These are phyloP conservation scores for Cladophialophora psammophila DNA, from an alignment of 2,329 filamentous ascomycete species.

Conservation along the genomic window DNA sequence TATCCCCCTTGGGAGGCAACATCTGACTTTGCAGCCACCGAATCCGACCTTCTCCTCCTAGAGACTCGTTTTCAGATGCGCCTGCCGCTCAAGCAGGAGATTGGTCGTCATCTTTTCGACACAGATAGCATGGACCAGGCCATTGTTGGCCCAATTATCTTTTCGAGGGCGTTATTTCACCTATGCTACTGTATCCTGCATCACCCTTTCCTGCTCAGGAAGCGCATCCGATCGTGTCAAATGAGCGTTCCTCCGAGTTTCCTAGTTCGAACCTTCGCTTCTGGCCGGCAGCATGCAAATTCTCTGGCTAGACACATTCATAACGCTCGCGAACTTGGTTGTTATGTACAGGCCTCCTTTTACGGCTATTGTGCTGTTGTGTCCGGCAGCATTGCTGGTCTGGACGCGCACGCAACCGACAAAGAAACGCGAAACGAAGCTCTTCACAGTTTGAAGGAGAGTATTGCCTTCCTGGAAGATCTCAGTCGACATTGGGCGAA, in stretches of 20 bases:
- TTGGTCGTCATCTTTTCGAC: constrained; percentile 2
- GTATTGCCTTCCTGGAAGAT: constrained; percentile 16
- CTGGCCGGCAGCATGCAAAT: background rate
- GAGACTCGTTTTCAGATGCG: constrained; percentile 20
- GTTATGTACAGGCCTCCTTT: constrained; percentile 43
- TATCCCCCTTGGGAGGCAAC: constrained; percentile 14
- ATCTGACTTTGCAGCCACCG: constrained; percentile 29
- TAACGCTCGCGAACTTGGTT: constrained; percentile 39
- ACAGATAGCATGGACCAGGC: constrained; percentile 36
- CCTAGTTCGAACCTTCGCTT: constrained; percentile 12
- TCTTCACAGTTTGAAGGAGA: constrained; percentile 1
- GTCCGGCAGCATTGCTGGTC: constrained; percentile 19
- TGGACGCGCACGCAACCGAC: too few relatives aligned
- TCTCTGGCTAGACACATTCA: constrained; percentile 36
- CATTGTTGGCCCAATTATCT: constrained; percentile 43
- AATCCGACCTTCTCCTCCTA: constrained; percentile 23
- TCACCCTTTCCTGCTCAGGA: constrained; percentile 47
- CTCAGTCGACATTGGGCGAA: constrained; percentile 20
- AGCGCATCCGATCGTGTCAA: constrained; percentile 41
- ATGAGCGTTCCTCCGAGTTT: constrained; percentile 45
- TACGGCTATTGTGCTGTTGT: constrained; percentile 46
- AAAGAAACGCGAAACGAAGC: background rate
- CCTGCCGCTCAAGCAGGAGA: background rate
- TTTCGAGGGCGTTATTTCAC: constrained; percentile 47
- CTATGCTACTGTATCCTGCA: constrained; percentile 48